Evolutionary conservation across 805 yeast genomes (phyloP), one percentile per base, ranked within the genome.

Genomic region (Helenozyma baotianmanensis): DNA sequence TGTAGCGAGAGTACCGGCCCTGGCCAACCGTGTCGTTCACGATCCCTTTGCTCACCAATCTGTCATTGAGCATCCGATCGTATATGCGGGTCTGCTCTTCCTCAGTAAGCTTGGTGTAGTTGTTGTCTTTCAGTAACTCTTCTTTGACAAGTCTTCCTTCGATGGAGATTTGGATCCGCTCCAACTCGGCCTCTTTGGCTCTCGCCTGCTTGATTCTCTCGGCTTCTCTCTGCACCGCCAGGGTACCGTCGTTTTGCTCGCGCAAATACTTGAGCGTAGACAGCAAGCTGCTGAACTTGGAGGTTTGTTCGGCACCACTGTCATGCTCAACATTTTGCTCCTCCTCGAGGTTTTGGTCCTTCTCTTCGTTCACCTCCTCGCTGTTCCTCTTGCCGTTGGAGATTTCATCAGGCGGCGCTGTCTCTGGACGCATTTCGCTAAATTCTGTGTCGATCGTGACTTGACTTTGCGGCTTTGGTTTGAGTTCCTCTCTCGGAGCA

Each of bases 101-200:
- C 22, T 52, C 44, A 10, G 62, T 41, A 25, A 57, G 40, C 12
- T 43, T 46, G 45, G 38, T 39, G 40, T 53, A 66, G 3, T 28
- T 27, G 10, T 45, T 44, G 38, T 62, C 64, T 3, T 36, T 21
- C 21, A 43, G 47, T 13, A 64, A 43, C 29, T 57, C 54, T 28
- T 63, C 58, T 9, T 48, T 43, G 4, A 62, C 44, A 4, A 54
- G 37, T 10, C 69, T 42, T 30, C 62, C 64, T 38, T 62, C 70
- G 12, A 58, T 59, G 10, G 49, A 44, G 19, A 55, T 50, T 31
- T 50, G 52, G 15, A 60, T 40, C 31, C 54, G 51, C 14, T 55
- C 42, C 25, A 57, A 29, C 33, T 64, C 67, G 2, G 64, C 51
- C 23, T 55, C 45, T 37, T 49, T 53, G 11, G 50, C 41, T 2